Percentiles rank a stretch among this genome's conserved stretches.
These are phyloP conservation scores for Fusarium tanahbumbuense DNA, from an alignment of 2,329 filamentous ascomycete species.

Conservation along the genomic window DNA sequence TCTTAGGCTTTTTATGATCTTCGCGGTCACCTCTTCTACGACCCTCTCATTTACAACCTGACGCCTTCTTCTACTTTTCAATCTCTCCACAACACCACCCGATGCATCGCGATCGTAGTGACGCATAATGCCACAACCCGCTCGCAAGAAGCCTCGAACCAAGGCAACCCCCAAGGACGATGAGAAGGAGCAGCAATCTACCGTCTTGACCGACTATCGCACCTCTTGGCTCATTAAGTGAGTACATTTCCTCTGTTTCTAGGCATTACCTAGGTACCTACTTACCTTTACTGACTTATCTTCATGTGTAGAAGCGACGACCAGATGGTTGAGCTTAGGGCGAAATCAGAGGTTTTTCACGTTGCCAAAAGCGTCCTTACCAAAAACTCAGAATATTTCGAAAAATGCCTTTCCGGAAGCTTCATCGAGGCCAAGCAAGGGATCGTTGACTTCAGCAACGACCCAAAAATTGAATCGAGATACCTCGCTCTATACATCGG, in stretches of 20 bases:
- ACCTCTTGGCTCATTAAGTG: slow-evolving; percentile 53
- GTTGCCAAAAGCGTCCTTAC: slow-evolving; percentile 49
- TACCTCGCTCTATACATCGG: slow-evolving; percentile 52
- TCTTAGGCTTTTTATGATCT: not conserved
- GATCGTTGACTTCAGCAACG: slow-evolving; percentile 43
- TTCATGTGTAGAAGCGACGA: slow-evolving; percentile 44
- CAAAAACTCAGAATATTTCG: slow-evolving; percentile 52
- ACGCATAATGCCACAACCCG: slow-evolving; percentile 26
- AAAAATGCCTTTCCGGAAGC: slow-evolving; percentile 43
- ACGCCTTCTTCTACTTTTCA: not conserved
- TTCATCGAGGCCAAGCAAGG: slow-evolving; percentile 48
- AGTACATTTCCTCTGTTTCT: slow-evolving; percentile 14
- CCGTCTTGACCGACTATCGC: slow-evolving; percentile 48
- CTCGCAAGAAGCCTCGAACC: slow-evolving; percentile 37
- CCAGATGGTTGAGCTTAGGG: slow-evolving; percentile 48
- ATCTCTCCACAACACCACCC: not conserved
- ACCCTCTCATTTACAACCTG: not conserved
- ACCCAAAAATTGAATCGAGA: slow-evolving; percentile 49
- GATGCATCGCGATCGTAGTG: not conserved
- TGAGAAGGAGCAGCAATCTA: slow-evolving; percentile 38
- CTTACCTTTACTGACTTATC: not conserved
- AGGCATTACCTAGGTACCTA: too few species aligned
- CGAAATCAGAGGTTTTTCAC: slow-evolving; percentile 47
- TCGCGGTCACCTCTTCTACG: not conserved
- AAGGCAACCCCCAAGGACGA: slow-evolving; percentile 28